These are phyloP conservation scores for Dactylellina drechsleri DNA, from an alignment of 2,329 filamentous ascomycete species.

Conservation along the genomic window DNA sequence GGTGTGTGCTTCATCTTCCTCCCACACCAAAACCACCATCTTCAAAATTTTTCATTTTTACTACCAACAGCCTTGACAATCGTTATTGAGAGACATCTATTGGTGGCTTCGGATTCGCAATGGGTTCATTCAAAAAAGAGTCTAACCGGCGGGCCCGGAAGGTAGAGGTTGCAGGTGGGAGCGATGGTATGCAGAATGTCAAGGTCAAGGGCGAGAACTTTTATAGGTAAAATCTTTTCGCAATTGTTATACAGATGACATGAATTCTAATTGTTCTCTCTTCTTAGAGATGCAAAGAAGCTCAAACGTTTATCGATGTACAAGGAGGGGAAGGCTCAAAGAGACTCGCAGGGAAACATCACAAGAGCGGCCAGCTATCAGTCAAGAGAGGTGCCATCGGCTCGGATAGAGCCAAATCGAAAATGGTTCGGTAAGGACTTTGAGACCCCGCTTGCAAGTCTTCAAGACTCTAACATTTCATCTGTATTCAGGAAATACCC, in stretches of 20 bases:
- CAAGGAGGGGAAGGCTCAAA: constrained; percentile 83
- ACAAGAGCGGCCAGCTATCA: constrained; percentile 85
- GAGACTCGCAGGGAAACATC: constrained; percentile 85
- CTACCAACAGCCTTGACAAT: constrained; percentile 27
- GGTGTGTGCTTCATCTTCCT: constrained; percentile 9
- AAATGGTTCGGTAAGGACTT: constrained; percentile 79
- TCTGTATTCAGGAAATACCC: constrained; percentile 74
- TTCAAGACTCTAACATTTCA: not conserved
- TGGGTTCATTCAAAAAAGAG: constrained; percentile 59
- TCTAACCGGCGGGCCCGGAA: constrained; percentile 57
- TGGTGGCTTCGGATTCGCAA: constrained; percentile 30
- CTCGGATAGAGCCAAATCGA: constrained; percentile 91
- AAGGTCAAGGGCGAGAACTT: constrained; percentile 98
- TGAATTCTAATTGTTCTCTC: constrained; percentile 1
- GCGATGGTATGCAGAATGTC: constrained; percentile 90
- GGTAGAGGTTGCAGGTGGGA: constrained; percentile 62
- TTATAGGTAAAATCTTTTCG: constrained; percentile 66
- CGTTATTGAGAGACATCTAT: not conserved
- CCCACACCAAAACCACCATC: constrained; percentile 25
- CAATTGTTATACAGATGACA: constrained; percentile 64
- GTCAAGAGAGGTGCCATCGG: constrained; percentile 80
- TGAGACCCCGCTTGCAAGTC: not conserved
- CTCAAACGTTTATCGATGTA: constrained; percentile 88
- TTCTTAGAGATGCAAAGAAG: constrained; percentile 74
- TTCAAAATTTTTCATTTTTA: constrained; percentile 3